These are phyloP conservation scores for Penicillium brevicompactum DNA, from an alignment of 2,329 filamentous ascomycete species.

Conservation along the genomic window DNA sequence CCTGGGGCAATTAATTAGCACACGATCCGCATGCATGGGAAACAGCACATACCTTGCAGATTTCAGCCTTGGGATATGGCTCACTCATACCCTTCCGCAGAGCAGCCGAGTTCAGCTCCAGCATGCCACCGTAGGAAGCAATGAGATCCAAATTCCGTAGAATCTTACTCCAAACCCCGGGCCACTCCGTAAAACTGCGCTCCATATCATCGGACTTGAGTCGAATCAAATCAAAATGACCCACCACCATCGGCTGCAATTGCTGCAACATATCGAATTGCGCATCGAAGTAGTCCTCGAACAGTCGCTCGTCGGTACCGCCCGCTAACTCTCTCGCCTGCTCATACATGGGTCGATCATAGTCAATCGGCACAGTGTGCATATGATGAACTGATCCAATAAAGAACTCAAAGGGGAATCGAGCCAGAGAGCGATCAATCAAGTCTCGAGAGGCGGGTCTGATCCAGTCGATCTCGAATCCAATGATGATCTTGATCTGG, in stretches of 20 bases:
- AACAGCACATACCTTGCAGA: constrained; percentile 67
- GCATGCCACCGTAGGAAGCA: constrained; percentile 72
- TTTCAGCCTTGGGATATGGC: constrained; percentile 79
- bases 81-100: constrained; percentile 87
- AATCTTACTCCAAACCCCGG: constrained; percentile 72
- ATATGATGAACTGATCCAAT: constrained; percentile 93
- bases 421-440: constrained; percentile 60
- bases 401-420: constrained; percentile 79
- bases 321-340: constrained; percentile 60
- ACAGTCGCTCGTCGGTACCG: constrained; percentile 72
- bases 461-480: constrained; percentile 94
- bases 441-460: constrained; percentile 65
- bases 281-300: constrained; percentile 82
- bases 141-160: constrained; percentile 73
- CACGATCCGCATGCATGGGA: not conserved
- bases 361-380: constrained; percentile 85
- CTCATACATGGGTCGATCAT: constrained; percentile 68
- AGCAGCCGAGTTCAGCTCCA: constrained; percentile 88
- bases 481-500: constrained; percentile 78
- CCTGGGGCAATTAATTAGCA: constrained; percentile 45
- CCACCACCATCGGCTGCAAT: constrained; percentile 75
- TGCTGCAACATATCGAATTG: constrained; percentile 78
- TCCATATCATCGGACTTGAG: constrained; percentile 73
- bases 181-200: constrained; percentile 60
- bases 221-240: constrained; percentile 91